A percentile compares a stretch with the other conserved stretches of the same genome.
Conservation (phyloP, 768 basidiomycete species). For the Leccinum longicurvipes region DNA sequence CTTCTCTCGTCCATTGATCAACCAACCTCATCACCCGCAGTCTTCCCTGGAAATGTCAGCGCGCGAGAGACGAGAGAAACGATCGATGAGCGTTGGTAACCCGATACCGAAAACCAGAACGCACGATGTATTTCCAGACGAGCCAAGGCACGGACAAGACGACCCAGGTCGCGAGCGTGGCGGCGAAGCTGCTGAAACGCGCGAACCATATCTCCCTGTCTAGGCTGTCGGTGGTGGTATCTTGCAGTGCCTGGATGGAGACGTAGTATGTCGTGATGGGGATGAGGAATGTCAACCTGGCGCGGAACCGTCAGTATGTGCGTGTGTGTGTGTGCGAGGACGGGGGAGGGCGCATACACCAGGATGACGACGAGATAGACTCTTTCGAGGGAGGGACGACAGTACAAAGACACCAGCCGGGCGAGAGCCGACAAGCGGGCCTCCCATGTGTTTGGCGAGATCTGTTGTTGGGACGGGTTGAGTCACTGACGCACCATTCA, state of each 20-base stretch:
- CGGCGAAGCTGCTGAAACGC: slow-evolving; percentile 34
- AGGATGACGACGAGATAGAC: slow-evolving; percentile 38
- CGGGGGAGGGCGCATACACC: slow-evolving; percentile 31
- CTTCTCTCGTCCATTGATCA: slow-evolving; percentile 39
- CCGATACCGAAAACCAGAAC: slow-evolving; percentile 19
- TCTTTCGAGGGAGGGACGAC: slow-evolving; percentile 44
- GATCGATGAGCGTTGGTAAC: background rate
- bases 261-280: slow-evolving; percentile 39
- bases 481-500: background rate
- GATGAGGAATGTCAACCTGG: slow-evolving; percentile 37
- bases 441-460: slow-evolving; percentile 44
- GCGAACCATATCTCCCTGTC: slow-evolving; percentile 32
- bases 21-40: slow-evolving; percentile 37
- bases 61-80: too few species aligned
- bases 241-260: slow-evolving; percentile 21
- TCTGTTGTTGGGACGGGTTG: slow-evolving; percentile 22
- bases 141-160: slow-evolving; percentile 41
- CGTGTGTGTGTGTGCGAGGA: background rate
- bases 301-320: background rate
- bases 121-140: slow-evolving; percentile 45
- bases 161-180: slow-evolving; percentile 37
- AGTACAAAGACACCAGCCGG: slow-evolving; percentile 36
- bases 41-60: slow-evolving; percentile 43
- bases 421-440: slow-evolving; percentile 38
- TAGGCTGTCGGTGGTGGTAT: background rate